These are phyloP conservation scores for Tolypocladium nubicola DNA, from an alignment of 2,329 filamentous ascomycete genomes.

Conservation along the genomic window DNA sequence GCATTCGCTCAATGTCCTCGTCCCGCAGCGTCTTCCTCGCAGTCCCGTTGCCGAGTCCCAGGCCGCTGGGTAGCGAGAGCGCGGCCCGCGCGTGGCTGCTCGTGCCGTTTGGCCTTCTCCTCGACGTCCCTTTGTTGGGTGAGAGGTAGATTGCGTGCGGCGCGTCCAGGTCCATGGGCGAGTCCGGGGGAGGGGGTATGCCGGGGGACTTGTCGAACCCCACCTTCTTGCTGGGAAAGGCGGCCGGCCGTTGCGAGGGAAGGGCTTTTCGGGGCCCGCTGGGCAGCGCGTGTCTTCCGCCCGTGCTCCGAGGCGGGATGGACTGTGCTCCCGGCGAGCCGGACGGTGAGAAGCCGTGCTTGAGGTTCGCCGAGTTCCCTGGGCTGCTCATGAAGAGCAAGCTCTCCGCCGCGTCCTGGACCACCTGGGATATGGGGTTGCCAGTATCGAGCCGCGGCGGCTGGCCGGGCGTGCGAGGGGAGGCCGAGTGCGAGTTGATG, in stretches of 20 bases:
- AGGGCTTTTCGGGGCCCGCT: slow-evolving; percentile 40
- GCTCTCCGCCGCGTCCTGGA: slow-evolving; percentile 74
- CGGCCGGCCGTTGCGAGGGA: slow-evolving; percentile 34
- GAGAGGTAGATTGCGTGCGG: slow-evolving; percentile 17
- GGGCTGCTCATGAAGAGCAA: slow-evolving; percentile 75
- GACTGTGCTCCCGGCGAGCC: slow-evolving; percentile 21
- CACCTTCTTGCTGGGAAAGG: slow-evolving; percentile 30
- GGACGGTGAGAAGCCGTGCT: slow-evolving; percentile 39
- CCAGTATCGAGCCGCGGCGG: slow-evolving; percentile 16
- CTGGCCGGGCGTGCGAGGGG: slow-evolving; percentile 32
- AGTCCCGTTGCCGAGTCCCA: slow-evolving; percentile 29
- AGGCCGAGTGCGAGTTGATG: slow-evolving; percentile 36
- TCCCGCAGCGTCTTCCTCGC: slow-evolving; percentile 31
- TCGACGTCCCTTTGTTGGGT: slow-evolving; percentile 26
- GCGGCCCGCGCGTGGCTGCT: slow-evolving; percentile 24
- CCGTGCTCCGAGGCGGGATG: slow-evolving; percentile 6
- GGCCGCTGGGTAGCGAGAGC: slow-evolving; percentile 38
- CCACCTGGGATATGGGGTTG: slow-evolving; percentile 35
- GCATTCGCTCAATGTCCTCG: slow-evolving; percentile 48
- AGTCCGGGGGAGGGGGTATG: slow-evolving; percentile 21
- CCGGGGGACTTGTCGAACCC: slow-evolving; percentile 37
- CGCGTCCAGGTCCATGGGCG: slow-evolving; percentile 37
- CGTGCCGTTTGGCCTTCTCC: slow-evolving; percentile 30
- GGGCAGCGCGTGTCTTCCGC: slow-evolving; percentile 29
- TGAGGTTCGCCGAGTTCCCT: slow-evolving; percentile 56